A percentile compares a stretch with the other conserved stretches of the same genome.
These are phyloP conservation scores for Gardenia jasminoides DNA, from an alignment of 257 asterid species.

Conservation along the genomic window DNA sequence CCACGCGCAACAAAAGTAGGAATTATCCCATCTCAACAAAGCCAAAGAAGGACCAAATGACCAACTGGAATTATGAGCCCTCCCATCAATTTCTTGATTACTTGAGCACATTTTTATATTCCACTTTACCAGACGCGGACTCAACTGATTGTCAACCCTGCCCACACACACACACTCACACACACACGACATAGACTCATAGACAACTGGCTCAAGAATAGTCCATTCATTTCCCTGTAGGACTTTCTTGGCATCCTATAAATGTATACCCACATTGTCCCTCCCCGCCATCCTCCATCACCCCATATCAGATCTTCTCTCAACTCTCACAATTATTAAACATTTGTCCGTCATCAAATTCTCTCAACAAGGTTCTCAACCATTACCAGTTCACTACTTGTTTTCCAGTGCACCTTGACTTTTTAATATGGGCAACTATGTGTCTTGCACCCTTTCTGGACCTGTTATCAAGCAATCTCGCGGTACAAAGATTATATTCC, in stretches of 20 bases:
- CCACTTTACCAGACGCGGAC: constrained; percentile 29
- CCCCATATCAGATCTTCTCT: not conserved
- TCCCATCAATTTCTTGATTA: constrained; percentile 25
- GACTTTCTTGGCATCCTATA: not conserved
- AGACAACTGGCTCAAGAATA: constrained; percentile 29
- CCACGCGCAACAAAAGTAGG: constrained; percentile 4
- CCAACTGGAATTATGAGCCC: constrained; percentile 29
- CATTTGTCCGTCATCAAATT: not conserved
- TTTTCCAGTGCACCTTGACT: not conserved
- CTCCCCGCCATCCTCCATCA: not conserved
- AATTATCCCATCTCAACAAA: too few species aligned
- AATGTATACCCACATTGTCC: constrained; percentile 2
- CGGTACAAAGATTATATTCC: constrained; percentile 49
- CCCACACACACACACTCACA: not conserved
- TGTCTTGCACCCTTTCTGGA: constrained; percentile 45
- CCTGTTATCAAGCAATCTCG: constrained; percentile 38
- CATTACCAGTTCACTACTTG: not conserved
- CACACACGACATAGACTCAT: not conserved
- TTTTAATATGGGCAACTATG: constrained; percentile 50
- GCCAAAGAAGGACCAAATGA: constrained; percentile 5
- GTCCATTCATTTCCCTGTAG: not conserved
- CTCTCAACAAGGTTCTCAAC: not conserved
- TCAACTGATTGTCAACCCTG: constrained; percentile 17
- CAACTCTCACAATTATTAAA: not conserved
- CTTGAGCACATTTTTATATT: constrained; percentile 8